Evolutionary conservation across 768 basidiomycete genomes (phyloP), one percentile per base, ranked within the genome.

Genomic region (Roridomyces roridus): DNA sequence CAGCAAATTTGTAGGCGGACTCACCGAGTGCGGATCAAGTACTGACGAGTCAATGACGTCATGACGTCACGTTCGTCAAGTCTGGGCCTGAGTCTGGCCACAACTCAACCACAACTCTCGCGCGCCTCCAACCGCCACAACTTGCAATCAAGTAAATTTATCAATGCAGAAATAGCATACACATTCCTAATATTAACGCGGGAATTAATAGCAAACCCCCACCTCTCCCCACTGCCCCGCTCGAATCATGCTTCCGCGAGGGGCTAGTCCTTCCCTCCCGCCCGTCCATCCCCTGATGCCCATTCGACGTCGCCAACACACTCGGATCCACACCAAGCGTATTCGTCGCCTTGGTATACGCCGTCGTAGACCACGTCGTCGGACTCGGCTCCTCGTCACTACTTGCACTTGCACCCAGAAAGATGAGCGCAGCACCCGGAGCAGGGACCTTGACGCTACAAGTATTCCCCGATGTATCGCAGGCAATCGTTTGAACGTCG

Each of bases 281-380:
- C 18, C 52, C 44, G 34, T 62, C 62, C 14, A 55, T 57, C 2
- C 69, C 72, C 29, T 56, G 63, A 37, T 73, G 69, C 1, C 79
- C 79, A 59, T 80, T 80, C 25, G 71, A 71, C 11, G 78, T 78
- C 24, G 70, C 67, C 48, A 80, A 47, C 2, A 72, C 72, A 21
- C 57, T 64, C 8, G 74, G 70, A 58, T 75, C 67, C 7, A 79
- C 68, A 0, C 72, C 74, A 0, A 72, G 70, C 7, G 70, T 72
- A 23, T 60, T 68, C 3, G 20, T 37, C 12, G 65, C 65, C 52
- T 51, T 72, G 55, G 67, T 76, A 10, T 67, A 64, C 15, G 69
- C 67, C 2, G 77, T 77, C 5, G 69, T 70, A 47, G 69, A 65
- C 28, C 67, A 73, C 12, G 65, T 71, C 14, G 61, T 66, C 4